phyloP scores from a whole-genome alignment of 306 rosid genomes.

The Acacia acuminata region DNA sequence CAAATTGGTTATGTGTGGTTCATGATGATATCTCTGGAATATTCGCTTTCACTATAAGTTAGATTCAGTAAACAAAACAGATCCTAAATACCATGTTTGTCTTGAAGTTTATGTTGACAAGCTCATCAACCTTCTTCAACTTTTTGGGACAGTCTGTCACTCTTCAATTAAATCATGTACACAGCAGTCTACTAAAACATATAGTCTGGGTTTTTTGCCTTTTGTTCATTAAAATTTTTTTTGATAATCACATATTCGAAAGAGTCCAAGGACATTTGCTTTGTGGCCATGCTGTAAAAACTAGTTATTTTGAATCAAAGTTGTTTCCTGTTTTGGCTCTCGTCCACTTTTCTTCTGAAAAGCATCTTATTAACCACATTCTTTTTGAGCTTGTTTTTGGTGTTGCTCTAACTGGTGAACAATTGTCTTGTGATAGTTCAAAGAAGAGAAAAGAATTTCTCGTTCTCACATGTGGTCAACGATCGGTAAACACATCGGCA shows the following conservation, averaged over 20 bases:
- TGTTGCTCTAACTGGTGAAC: slow-evolving; percentile 31
- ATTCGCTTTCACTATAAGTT: neutral
- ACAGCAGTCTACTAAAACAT: neutral
- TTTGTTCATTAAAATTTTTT: neutral
- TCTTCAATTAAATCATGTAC: neutral
- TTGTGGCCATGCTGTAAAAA: neutral
- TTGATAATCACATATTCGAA: neutral
- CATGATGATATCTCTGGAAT: neutral
- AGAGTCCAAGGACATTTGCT: neutral
- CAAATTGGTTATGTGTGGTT: neutral
- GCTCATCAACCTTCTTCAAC: neutral
- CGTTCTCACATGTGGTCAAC: slow-evolving; percentile 83
- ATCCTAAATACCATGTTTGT: neutral
- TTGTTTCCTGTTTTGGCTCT: neutral
- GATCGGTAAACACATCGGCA: slow-evolving; percentile 43
- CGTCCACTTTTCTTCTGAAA: neutral
- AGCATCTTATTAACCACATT: neutral
- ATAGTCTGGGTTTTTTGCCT: neutral
- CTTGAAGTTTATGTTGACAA: neutral
- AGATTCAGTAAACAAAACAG: neutral
- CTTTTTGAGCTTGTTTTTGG: slow-evolving; percentile 10
- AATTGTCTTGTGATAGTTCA: slow-evolving; percentile 52
- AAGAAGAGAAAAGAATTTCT: slow-evolving; percentile 89
- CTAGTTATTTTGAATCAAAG: neutral
- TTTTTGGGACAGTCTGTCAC: neutral